Percentiles rank a stretch among this genome's conserved stretches.
phyloP scores from a whole-genome alignment of 768 basidiomycete species.

The Boletus sensibilis region DNA sequence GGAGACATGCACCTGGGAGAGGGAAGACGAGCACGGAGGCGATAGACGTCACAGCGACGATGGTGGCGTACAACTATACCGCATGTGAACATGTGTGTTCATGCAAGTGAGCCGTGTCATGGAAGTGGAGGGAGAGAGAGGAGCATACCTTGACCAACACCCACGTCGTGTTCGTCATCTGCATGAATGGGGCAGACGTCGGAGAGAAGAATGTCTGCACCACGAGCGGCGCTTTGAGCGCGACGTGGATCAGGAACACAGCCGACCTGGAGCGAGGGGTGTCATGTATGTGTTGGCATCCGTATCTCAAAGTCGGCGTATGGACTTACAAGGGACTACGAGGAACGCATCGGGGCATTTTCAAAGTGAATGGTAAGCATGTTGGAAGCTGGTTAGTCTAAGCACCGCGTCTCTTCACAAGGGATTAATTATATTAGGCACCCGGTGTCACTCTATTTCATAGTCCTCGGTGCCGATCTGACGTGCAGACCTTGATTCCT shows the following conservation, averaged over 20 bases:
- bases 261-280: conserved; percentile 42
- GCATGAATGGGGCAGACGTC: conserved; percentile 63
- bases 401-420: no score
- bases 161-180: conserved; percentile 79
- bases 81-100: neutral
- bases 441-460: no score
- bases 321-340: conserved; percentile 44
- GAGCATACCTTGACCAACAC: conserved; percentile 65
- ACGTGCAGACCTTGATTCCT: no score
- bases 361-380: neutral
- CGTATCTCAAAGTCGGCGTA: neutral
- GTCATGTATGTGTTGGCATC: neutral
- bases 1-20: conserved; percentile 59
- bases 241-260: conserved; percentile 78
- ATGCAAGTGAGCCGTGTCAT: neutral
- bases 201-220: conserved; percentile 74
- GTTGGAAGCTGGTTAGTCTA: no score
- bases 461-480: no score
- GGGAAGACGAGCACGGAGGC: conserved; percentile 60
- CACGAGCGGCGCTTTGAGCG: conserved; percentile 73
- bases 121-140: conserved; percentile 3
- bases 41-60: conserved; percentile 61
- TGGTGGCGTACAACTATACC: conserved; percentile 65
- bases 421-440: no score
- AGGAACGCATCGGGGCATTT: conserved; percentile 21